Percentiles rank a stretch among this genome's conserved stretches.
phyloP scores from a whole-genome alignment of 2,329 filamentous ascomycete species.

The Phialophora macrospora region DNA sequence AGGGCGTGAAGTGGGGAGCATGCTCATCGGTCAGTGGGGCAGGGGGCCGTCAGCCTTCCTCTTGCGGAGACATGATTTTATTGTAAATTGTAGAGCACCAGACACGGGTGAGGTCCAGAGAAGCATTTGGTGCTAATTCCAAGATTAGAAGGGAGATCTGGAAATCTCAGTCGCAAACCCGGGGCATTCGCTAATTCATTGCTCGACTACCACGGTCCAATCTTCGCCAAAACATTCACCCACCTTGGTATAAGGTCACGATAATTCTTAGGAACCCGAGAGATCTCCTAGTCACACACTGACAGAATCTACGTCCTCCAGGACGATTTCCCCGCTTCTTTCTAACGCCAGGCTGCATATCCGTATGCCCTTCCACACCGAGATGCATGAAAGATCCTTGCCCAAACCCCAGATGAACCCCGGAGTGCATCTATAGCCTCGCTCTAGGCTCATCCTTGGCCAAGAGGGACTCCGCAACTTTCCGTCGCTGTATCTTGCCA shows the following conservation, averaged over 20 bases:
- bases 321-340: slow-evolving; percentile 9
- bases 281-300: slow-evolving; percentile 7
- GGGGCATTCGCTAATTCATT: not conserved
- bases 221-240: slow-evolving; percentile 29
- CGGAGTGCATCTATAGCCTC: slow-evolving; percentile 52
- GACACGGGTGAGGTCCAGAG: not conserved
- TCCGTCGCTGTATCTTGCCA: slow-evolving; percentile 82
- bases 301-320: not conserved
- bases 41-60: slow-evolving; percentile 11
- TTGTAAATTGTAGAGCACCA: not conserved
- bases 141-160: not conserved
- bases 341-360: slow-evolving; percentile 13
- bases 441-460: slow-evolving; percentile 65
- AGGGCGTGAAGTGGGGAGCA: slow-evolving; percentile 10
- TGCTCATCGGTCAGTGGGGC: not conserved
- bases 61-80: not conserved
- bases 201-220: not conserved
- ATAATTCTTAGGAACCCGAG: slow-evolving; percentile 12
- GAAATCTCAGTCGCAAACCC: not conserved
- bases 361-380: slow-evolving; percentile 11
- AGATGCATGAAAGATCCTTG: slow-evolving; percentile 10
- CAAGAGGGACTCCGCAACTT: slow-evolving; percentile 84
- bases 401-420: slow-evolving; percentile 4
- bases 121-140: not conserved
- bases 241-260: slow-evolving; percentile 20